Evolutionary conservation across 768 basidiomycete species (phyloP).

Genomic region (Podaxis pistillaris): DNA sequence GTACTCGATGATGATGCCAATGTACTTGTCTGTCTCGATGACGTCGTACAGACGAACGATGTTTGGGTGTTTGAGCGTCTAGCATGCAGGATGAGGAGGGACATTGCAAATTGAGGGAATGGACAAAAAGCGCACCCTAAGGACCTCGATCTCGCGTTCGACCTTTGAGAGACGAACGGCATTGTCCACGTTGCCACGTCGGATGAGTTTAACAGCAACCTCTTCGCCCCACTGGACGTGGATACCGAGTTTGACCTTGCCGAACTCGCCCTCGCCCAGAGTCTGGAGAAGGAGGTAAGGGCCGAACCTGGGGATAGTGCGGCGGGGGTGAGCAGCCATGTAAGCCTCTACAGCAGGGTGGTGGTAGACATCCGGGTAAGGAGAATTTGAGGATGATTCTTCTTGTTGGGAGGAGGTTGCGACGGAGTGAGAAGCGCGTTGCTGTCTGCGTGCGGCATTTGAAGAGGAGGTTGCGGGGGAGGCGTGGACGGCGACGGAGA

Average conservation of each 20-base stretch:
- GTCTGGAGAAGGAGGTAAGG: slow-evolving; percentile 96
- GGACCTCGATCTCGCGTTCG: slow-evolving; percentile 95
- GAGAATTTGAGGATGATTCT: slow-evolving; percentile 38
- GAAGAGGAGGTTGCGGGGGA: slow-evolving; percentile 36
- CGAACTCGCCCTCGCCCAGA: slow-evolving; percentile 97
- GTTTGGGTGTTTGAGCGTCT: slow-evolving; percentile 96
- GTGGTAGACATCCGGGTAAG: slow-evolving; percentile 72
- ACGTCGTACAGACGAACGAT: slow-evolving; percentile 98
- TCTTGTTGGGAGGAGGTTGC: slow-evolving; percentile 32
- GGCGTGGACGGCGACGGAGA: slow-evolving; percentile 57
- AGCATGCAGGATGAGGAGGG: slow-evolving; percentile 20
- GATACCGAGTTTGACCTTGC: slow-evolving; percentile 97
- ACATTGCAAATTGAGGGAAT: slow-evolving; percentile 4
- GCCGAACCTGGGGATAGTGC: slow-evolving; percentile 92
- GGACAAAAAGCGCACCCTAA: slow-evolving; percentile 62
- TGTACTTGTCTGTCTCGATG: slow-evolving; percentile 99
- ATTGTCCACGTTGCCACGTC: slow-evolving; percentile 88
- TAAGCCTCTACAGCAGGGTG: slow-evolving; percentile 87
- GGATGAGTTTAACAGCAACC: slow-evolving; percentile 97
- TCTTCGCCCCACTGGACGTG: slow-evolving; percentile 94
- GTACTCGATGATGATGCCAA: slow-evolving; percentile 98
- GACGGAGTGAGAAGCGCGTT: slow-evolving; percentile 74
- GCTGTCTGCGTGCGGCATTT: slow-evolving; percentile 42
- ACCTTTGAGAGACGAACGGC: slow-evolving; percentile 90
- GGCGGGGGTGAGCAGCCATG: slow-evolving; percentile 74